Evolutionary conservation across 441 rosid genomes (phyloP), one percentile per base, ranked within the genome.

Genomic region (Populus hybrid): DNA sequence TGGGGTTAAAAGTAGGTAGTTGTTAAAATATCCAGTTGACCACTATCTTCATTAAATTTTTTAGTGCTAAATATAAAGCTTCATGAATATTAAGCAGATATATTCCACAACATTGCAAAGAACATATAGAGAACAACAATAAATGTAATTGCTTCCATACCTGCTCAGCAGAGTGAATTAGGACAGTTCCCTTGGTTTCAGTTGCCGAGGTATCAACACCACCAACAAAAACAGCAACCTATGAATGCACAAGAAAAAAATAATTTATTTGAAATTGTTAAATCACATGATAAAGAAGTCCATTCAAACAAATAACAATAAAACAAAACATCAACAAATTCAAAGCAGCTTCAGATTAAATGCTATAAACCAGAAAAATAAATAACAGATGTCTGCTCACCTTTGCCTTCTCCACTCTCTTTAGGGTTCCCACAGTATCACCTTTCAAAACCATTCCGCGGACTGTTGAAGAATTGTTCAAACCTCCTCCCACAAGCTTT

Each of bases 191-290:
- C 82, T 97, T 97, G 10, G 98, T 97, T 77, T 97, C 97, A 74
- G 99, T 93, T 53, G 97, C 99, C 75, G 91, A 86, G 30, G 99
- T 89, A 86, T 97, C 99, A 84, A 97, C 93, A 35, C 98, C 99
- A 81, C 98, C 88, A 71, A 85, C 99, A 89, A 97, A 97, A 32
- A 97, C 99, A 46, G 89, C 98, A 85, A 97, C 99, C 99, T 97
- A 80, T 78, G 70, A 77, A 35, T 59, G 79, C 70, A 78, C 8
- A 50, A 3, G n/a, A 78, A 34, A 57, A 57, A 40, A 72, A 8
- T 42, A 65, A 76, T 6, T 1, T n/a, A 30, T 30, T 30, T 30
- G 53, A 42, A 18, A 23, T 24, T 23, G 1, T 12, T 40, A 23
- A 10, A 71, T 14, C 6, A 5, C 16, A 21, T 6, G 32, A 6